Conservation (phyloP, 495 filamentous ascomycete species). For the Penicillium arizonense region DNA sequence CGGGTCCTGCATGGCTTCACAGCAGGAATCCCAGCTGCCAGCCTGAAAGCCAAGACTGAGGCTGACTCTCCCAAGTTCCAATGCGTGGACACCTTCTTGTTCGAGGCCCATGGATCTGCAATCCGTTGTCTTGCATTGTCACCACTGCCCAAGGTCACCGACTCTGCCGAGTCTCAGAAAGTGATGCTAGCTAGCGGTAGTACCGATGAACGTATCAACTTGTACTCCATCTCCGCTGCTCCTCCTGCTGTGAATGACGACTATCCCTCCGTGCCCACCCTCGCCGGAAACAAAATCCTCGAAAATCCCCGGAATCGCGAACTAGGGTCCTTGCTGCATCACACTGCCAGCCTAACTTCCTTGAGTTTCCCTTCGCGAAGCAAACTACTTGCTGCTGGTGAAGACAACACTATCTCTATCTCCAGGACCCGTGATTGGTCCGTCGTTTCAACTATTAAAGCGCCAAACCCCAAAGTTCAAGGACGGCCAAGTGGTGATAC, state of each 20-base stretch:
- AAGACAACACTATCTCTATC: conserved; percentile 87
- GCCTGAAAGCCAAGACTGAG: conserved; percentile 21
- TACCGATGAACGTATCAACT: conserved; percentile 90
- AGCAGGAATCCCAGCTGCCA: conserved; percentile 56
- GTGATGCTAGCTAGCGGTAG: conserved; percentile 84
- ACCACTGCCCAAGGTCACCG: conserved; percentile 59
- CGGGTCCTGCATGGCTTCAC: conserved; percentile 89
- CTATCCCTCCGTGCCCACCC: conserved; percentile 52
- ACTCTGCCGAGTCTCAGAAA: conserved; percentile 59
- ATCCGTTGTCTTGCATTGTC: conserved; percentile 90
- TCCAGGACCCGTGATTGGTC: conserved; percentile 87
- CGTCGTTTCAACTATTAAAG: conserved; percentile 85
- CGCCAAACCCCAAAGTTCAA: conserved; percentile 76
- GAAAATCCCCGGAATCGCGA: conserved; percentile 86
- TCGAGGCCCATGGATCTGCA: conserved; percentile 86
- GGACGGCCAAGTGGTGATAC: conserved; percentile 91
- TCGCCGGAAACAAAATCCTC: conserved; percentile 65
- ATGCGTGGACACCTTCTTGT: conserved; percentile 93
- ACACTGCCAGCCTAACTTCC: conserved; percentile 73
- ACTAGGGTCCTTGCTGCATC: conserved; percentile 82
- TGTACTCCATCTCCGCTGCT: conserved; percentile 83
- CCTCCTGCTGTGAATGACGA: conserved; percentile 49
- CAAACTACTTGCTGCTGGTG: conserved; percentile 80
- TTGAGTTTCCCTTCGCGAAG: conserved; percentile 80
- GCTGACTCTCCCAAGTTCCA: conserved; percentile 42